phyloP scores from a whole-genome alignment of 768 basidiomycete species.

The Trametes cinnabarina region DNA sequence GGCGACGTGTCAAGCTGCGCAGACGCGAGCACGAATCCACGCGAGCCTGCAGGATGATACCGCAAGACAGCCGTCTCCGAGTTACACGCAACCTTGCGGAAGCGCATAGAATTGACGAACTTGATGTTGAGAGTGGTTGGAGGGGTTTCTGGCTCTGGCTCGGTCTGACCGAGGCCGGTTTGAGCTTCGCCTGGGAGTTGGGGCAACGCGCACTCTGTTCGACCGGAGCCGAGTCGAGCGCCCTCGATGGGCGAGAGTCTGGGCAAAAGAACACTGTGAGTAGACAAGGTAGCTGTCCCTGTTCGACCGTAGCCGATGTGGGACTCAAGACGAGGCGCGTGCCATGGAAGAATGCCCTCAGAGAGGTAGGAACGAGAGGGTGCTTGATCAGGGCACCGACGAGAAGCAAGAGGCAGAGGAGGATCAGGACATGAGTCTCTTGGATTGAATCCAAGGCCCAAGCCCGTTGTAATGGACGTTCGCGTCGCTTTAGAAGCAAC shows the following conservation, averaged over 20 bases:
- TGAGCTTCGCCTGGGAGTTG: neutral
- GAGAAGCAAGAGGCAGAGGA: neutral
- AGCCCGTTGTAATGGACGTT: neutral
- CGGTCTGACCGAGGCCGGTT: neutral
- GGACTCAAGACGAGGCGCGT: neutral
- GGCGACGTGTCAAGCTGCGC: neutral
- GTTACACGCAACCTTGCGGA: neutral
- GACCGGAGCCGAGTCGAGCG: neutral
- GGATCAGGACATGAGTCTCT: too few species aligned
- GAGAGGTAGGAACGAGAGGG: neutral
- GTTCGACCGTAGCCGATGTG: neutral
- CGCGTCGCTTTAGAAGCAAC: neutral
- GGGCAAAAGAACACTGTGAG: neutral
- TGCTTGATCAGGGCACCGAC: conserved; percentile 1
- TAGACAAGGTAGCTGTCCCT: neutral
- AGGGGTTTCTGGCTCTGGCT: neutral
- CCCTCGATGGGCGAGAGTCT: neutral
- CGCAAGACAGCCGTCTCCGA: neutral
- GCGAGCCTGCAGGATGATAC: conserved; percentile 2
- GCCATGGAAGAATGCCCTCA: neutral
- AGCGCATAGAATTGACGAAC: neutral
- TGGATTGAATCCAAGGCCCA: neutral
- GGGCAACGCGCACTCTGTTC: neutral
- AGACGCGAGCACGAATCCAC: neutral
- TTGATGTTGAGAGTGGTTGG: neutral